Conservation (phyloP, 2,329 filamentous ascomycete genomes). For the Fusarium bactridioides region DNA sequence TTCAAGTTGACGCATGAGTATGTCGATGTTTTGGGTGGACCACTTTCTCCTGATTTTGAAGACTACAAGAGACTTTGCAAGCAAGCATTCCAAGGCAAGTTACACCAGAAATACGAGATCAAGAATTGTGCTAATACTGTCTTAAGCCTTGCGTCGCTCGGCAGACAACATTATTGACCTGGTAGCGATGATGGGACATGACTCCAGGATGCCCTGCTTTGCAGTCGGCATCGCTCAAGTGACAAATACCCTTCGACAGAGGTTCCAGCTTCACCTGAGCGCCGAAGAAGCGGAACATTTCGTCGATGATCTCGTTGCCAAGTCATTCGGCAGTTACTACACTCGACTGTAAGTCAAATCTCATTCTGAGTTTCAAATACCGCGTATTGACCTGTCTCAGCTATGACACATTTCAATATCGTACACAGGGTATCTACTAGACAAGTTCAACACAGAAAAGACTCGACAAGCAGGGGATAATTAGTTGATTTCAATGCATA, state of each 20-base stretch:
- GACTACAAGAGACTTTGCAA: constrained; percentile 84
- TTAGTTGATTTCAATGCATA: constrained; percentile 16
- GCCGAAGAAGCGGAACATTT: constrained; percentile 83
- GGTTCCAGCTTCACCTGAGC: constrained; percentile 84
- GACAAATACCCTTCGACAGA: constrained; percentile 72
- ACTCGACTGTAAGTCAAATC: constrained; percentile 74
- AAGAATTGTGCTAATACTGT: constrained; percentile 10
- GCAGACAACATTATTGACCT: constrained; percentile 84
- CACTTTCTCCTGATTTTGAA: constrained; percentile 73
- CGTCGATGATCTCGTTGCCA: constrained; percentile 82
- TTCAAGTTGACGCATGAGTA: constrained; percentile 90
- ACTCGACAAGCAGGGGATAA: constrained; percentile 1
- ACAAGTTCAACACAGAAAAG: constrained; percentile 1
- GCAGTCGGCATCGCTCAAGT: constrained; percentile 76
- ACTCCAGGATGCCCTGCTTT: constrained; percentile 87
- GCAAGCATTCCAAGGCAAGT: constrained; percentile 78
- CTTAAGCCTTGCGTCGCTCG: constrained; percentile 73
- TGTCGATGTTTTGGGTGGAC: constrained; percentile 80
- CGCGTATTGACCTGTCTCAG: constrained; percentile 50
- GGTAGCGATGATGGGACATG: constrained; percentile 83
- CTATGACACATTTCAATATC: constrained; percentile 87
- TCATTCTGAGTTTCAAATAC: background rate
- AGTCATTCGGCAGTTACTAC: constrained; percentile 87
- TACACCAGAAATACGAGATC: background rate
- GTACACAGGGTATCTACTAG: constrained; percentile 87